Evolutionary conservation across 2,329 filamentous ascomycete genomes (phyloP).

Genomic region (Metarhizium brunneum): DNA sequence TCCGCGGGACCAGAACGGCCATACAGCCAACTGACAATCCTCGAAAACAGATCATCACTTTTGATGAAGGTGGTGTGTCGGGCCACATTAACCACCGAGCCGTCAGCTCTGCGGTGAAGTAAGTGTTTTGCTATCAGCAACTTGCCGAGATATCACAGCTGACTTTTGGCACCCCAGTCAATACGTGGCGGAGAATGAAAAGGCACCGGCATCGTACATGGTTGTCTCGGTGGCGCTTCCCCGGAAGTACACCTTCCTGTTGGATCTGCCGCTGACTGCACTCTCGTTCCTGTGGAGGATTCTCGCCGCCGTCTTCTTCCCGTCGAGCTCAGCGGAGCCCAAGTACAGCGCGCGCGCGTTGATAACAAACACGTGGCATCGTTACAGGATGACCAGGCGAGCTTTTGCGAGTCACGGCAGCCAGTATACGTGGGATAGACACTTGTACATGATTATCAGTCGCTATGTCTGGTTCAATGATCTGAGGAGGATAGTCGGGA

Average conservation of each 20-base stretch:
- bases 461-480: slow-evolving; percentile 32
- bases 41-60: slow-evolving; percentile 25
- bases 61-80: slow-evolving; percentile 29
- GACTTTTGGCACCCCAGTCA: slow-evolving; percentile 10
- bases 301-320: slow-evolving; percentile 10
- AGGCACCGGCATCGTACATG: slow-evolving; percentile 24
- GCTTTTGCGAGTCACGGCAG: slow-evolving; percentile 27
- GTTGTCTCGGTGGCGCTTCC: slow-evolving; percentile 24
- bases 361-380: slow-evolving; percentile 25
- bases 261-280: slow-evolving; percentile 26
- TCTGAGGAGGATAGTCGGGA: slow-evolving; percentile 8
- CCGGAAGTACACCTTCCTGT: slow-evolving; percentile 28
- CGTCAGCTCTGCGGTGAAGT: slow-evolving; percentile 28
- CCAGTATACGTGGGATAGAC: slow-evolving; percentile 31
- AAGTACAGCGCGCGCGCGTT: slow-evolving; percentile 19
- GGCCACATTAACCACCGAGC: slow-evolving; percentile 31
- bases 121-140: slow-evolving; percentile 4
- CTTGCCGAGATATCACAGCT: background rate
- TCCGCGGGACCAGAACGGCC: background rate
- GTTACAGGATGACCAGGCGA: slow-evolving; percentile 23
- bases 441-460: slow-evolving; percentile 28
- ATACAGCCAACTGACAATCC: background rate
- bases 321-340: slow-evolving; percentile 7
- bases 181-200: slow-evolving; percentile 17
- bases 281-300: slow-evolving; percentile 22